phyloP scores from a whole-genome alignment of 352 stramenopile genomes.

The Globisporangium solare region DNA sequence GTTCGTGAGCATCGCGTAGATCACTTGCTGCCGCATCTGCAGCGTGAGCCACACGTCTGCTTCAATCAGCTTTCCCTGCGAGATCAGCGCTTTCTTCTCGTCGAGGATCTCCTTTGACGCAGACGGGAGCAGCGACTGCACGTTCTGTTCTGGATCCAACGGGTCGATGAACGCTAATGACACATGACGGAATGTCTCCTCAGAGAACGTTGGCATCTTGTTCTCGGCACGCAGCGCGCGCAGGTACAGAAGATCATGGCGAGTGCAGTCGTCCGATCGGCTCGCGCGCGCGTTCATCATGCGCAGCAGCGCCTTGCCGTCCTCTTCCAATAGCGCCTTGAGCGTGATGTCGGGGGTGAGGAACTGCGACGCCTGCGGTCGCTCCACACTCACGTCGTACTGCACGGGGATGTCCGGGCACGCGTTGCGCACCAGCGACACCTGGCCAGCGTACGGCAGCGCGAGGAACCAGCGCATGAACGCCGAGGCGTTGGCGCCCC shows the following conservation, averaged over 20 bases:
- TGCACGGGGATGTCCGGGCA: constrained; percentile 65
- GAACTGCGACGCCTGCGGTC: constrained; percentile 57
- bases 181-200: constrained; percentile 68
- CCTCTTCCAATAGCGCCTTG: constrained; percentile 69
- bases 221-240: constrained; percentile 43
- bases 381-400: constrained; percentile 42
- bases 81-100: constrained; percentile 62
- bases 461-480: constrained; percentile 87
- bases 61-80: constrained; percentile 71
- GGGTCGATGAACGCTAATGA: constrained; percentile 78
- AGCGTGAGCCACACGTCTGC: constrained; percentile 82
- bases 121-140: constrained; percentile 73
- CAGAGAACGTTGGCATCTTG: constrained; percentile 86
- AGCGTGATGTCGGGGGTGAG: constrained; percentile 71
- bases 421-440: constrained; percentile 74
- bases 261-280: constrained; percentile 63
- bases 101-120: constrained; percentile 47
- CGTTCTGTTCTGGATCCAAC: constrained; percentile 61
- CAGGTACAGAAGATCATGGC: constrained; percentile 73
- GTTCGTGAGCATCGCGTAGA: constrained; percentile 78
- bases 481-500: constrained; percentile 54
- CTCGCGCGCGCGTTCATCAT: constrained; percentile 74
- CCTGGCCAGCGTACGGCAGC: constrained; percentile 69
- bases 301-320: constrained; percentile 72
- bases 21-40: constrained; percentile 82